phyloP scores from a whole-genome alignment of 1,284 basidiomycete species.

The Pterula multifida region DNA sequence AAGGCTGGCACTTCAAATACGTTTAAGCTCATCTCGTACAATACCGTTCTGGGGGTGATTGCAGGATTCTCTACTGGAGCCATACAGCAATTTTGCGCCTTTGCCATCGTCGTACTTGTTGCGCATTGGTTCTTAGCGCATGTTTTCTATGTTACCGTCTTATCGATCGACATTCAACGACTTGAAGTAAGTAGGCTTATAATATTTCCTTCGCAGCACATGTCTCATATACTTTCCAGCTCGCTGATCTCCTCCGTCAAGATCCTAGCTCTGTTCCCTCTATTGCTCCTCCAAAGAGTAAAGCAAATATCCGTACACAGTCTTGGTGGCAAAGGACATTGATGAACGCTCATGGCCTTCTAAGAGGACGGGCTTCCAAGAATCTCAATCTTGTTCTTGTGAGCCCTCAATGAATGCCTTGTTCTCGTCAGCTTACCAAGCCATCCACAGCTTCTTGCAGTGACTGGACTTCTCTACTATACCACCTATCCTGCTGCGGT shows the following conservation, averaged over 20 bases:
- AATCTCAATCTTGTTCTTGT: constrained; percentile 76
- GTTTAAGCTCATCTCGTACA: constrained; percentile 83
- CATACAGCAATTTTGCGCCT: constrained; percentile 87
- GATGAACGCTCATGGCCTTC: constrained; percentile 31
- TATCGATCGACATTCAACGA: constrained; percentile 85
- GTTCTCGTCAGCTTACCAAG: constrained; percentile 5
- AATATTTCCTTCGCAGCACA: constrained; percentile 1
- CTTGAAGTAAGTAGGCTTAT: constrained; percentile 47
- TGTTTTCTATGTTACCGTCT: constrained; percentile 83
- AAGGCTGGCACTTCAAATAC: constrained; percentile 87
- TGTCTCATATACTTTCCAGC: constrained; percentile 24
- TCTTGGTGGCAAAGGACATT: constrained; percentile 35
- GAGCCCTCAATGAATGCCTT: constrained; percentile 15
- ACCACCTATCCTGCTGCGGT: constrained; percentile 46
- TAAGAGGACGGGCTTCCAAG: constrained; percentile 65
- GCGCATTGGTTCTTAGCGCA: constrained; percentile 95
- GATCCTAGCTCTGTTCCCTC: constrained; percentile 37
- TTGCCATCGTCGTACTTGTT: constrained; percentile 88
- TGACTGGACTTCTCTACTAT: constrained; percentile 62
- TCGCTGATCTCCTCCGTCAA: constrained; percentile 69
- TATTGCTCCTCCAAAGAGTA: constrained; percentile 17
- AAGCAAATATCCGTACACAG: constrained; percentile 20
- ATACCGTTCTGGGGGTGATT: constrained; percentile 70
- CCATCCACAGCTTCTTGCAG: constrained; percentile 48
- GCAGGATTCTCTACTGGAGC: constrained; percentile 71